phyloP scores from a whole-genome alignment of 257 asterid species.

The Galeopsis tetrahit region DNA sequence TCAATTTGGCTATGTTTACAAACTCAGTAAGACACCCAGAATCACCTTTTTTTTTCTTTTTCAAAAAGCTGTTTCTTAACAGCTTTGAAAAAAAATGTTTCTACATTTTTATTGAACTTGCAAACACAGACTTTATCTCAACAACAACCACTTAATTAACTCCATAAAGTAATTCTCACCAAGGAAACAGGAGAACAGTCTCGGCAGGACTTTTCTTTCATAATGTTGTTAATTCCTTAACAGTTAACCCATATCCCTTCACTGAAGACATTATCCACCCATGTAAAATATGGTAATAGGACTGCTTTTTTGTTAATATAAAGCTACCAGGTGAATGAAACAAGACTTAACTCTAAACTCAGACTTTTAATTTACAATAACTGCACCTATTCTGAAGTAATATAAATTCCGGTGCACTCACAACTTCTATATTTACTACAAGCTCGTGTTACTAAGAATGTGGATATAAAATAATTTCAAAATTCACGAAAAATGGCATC shows the following conservation, averaged over 20 bases:
- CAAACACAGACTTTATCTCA: background rate
- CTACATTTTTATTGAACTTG: too few species aligned
- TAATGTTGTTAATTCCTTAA: background rate
- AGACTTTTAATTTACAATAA: background rate
- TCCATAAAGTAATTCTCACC: background rate
- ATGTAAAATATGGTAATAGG: background rate
- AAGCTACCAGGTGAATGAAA: slow-evolving; percentile 4
- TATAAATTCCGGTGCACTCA: background rate
- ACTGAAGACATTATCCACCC: background rate
- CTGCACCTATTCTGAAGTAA: background rate
- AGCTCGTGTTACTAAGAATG: background rate
- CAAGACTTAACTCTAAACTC: slow-evolving; percentile 1
- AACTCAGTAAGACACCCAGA: too few species aligned
- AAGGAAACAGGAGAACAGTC: background rate
- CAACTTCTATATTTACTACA: slow-evolving; percentile 17
- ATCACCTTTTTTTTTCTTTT: too few species aligned
- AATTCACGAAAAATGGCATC: background rate
- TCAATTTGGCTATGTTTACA: background rate
- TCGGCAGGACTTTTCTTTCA: background rate
- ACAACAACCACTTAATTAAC: background rate
- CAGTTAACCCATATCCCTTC: slow-evolving; percentile 9
- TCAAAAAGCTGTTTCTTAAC: too few species aligned
- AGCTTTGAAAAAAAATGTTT: too few species aligned
- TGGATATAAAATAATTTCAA: background rate
- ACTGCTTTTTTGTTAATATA: background rate